phyloP scores from a whole-genome alignment of 371 early-diverging fungal species.

The Mucor piriformis region DNA sequence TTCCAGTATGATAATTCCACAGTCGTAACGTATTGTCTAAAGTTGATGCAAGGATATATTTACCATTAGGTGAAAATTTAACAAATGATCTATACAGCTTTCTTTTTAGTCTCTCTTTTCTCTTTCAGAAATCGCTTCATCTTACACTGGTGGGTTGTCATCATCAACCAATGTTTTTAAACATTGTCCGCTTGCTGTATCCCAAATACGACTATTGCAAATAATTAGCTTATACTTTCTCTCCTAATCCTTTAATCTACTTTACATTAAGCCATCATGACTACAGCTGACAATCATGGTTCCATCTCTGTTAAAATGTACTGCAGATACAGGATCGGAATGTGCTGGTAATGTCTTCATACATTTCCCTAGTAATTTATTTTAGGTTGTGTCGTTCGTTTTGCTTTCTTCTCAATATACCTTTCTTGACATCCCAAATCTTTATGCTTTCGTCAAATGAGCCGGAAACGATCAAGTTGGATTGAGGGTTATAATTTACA shows the following conservation, averaged over 20 bases:
- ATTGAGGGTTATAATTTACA: conserved; percentile 94
- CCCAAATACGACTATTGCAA: conserved; percentile 89
- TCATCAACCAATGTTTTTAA: conserved; percentile 94
- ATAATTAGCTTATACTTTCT: not conserved
- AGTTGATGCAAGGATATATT: conserved; percentile 94
- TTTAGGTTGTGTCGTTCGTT: not conserved
- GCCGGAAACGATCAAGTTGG: conserved; percentile 94
- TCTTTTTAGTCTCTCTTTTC: not conserved
- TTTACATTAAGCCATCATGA: conserved; percentile 95
- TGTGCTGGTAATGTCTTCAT: conserved; percentile 92
- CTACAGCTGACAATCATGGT: conserved; percentile 94
- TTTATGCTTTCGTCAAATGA: conserved; percentile 97
- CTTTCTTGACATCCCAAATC: conserved; percentile 95
- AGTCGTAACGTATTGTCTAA: conserved; percentile 92
- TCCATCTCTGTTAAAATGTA: conserved; percentile 96
- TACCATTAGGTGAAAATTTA: conserved; percentile 98
- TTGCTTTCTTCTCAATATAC: conserved; percentile 39
- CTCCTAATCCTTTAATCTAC: conserved; percentile 30
- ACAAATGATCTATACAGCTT: conserved; percentile 79
- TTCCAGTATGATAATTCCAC: conserved; percentile 93
- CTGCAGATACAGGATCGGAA: conserved; percentile 95
- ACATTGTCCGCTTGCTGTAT: conserved; percentile 94
- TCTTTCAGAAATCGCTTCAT: not conserved
- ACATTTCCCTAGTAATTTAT: conserved; percentile 66
- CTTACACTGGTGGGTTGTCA: conserved; percentile 90